Conservation (phyloP, 768 basidiomycete genomes). For the Rossbeevera mucosa region DNA sequence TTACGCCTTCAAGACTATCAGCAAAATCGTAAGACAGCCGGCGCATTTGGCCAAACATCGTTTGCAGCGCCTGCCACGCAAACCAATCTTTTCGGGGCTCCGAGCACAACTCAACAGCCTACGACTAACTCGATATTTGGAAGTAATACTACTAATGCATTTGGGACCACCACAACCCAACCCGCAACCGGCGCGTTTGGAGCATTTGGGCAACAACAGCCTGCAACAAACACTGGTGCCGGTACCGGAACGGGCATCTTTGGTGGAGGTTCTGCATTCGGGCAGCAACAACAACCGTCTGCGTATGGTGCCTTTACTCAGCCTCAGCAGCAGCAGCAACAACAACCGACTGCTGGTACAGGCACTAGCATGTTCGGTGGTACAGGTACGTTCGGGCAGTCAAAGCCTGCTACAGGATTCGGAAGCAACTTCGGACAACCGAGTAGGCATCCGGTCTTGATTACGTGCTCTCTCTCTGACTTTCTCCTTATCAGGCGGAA, state of each 20-base stretch:
- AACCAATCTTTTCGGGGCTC: constrained; percentile 24
- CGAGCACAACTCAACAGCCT: constrained; percentile 26
- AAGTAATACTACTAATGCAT: constrained; percentile 14
- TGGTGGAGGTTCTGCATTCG: constrained; percentile 39
- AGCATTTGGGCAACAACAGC: constrained; percentile 33
- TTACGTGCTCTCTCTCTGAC: not conserved
- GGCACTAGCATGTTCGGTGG: constrained; percentile 31
- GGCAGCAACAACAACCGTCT: constrained; percentile 31
- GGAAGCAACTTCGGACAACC: constrained; percentile 24
- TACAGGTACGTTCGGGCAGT: constrained; percentile 29
- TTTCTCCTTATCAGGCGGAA: constrained; percentile 11
- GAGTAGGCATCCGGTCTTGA: constrained; percentile 10
- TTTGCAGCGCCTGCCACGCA: constrained; percentile 26
- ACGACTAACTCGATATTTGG: constrained; percentile 31
- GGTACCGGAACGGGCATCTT: constrained; percentile 39
- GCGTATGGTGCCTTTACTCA: constrained; percentile 55
- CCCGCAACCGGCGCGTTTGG: constrained; percentile 29
- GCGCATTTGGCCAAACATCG: constrained; percentile 52
- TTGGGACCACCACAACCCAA: constrained; percentile 26
- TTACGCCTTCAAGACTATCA: constrained; percentile 71
- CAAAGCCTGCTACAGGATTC: constrained; percentile 32
- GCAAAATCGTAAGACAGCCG: constrained; percentile 68
- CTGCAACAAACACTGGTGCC: constrained; percentile 26
- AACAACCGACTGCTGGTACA: constrained; percentile 34
- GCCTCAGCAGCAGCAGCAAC: constrained; percentile 14